Evolutionary conservation across 495 filamentous ascomycete genomes (phyloP).

Genomic region (Talaromyces adpressus): DNA sequence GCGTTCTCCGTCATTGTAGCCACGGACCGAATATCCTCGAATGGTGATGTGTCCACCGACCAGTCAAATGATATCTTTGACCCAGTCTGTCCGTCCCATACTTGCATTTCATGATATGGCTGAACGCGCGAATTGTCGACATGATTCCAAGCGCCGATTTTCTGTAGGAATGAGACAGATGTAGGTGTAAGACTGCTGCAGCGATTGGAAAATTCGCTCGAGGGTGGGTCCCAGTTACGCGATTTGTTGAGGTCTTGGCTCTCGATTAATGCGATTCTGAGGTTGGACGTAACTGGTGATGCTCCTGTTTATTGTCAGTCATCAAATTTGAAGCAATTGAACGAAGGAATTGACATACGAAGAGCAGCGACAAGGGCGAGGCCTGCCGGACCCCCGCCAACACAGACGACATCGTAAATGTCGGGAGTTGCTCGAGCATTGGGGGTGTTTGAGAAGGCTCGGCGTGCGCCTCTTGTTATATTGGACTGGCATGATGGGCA

Average conservation of each 20-base stretch:
- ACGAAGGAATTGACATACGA: slow-evolving; percentile 45
- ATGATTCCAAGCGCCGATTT: slow-evolving; percentile 85
- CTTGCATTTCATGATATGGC: slow-evolving; percentile 84
- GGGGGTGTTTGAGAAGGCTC: slow-evolving; percentile 21
- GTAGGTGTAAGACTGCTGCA: slow-evolving; percentile 89
- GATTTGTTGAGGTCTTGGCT: slow-evolving; percentile 69
- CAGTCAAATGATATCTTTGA: slow-evolving; percentile 86
- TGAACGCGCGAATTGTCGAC: slow-evolving; percentile 65
- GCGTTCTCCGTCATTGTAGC: slow-evolving; percentile 96
- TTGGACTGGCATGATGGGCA: slow-evolving; percentile 35
- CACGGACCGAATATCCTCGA: slow-evolving; percentile 52
- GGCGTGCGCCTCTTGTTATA: slow-evolving; percentile 14
- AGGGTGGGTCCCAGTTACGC: slow-evolving; percentile 55
- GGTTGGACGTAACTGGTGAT: slow-evolving; percentile 62
- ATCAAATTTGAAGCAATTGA: background rate
- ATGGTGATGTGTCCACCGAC: slow-evolving; percentile 42
- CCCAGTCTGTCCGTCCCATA: slow-evolving; percentile 91
- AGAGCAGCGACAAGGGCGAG: slow-evolving; percentile 82
- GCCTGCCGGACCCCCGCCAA: slow-evolving; percentile 95
- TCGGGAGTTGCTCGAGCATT: slow-evolving; percentile 20
- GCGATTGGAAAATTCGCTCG: slow-evolving; percentile 77
- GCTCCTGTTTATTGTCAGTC: slow-evolving; percentile 36
- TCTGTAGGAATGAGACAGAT: slow-evolving; percentile 61
- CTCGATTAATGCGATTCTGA: slow-evolving; percentile 87
- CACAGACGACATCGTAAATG: slow-evolving; percentile 90